These are phyloP conservation scores for Colletotrichum spaethianum DNA, from an alignment of 2,329 filamentous ascomycete genomes.

Conservation along the genomic window DNA sequence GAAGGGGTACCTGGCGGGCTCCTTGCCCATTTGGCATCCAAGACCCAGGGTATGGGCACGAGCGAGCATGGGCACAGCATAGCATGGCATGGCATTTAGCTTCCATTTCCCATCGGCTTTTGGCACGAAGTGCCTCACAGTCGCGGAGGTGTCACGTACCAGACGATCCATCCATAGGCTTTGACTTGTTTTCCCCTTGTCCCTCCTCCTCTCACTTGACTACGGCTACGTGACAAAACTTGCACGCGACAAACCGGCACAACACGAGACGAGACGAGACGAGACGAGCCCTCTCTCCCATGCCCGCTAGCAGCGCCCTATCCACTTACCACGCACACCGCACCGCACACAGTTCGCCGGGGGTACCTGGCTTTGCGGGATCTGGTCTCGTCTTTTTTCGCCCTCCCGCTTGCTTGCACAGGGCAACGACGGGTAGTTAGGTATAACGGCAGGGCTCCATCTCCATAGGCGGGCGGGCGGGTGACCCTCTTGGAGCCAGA, in stretches of 20 bases:
- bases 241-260: conserved; percentile 24
- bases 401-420: conserved; percentile 23
- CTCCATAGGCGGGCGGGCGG: not conserved
- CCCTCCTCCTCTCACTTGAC: not conserved
- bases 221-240: conserved; percentile 13
- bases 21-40: conserved; percentile 22
- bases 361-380: not conserved
- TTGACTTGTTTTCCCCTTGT: not conserved
- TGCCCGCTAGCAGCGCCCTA: not conserved
- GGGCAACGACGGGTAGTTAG: conserved; percentile 25
- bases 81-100: conserved; percentile 26
- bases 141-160: not conserved
- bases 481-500: not conserved
- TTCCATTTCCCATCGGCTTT: not conserved
- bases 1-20: conserved; percentile 17
- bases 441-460: conserved; percentile 14
- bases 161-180: not conserved
- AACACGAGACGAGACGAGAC: conserved; percentile 26
- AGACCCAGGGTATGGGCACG: conserved; percentile 22
- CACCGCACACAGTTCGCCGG: not conserved
- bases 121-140: not conserved
- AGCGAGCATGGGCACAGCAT: conserved; percentile 11
- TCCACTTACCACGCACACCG: conserved; percentile 12
- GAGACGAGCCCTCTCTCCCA: conserved; percentile 6
- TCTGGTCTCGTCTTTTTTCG: not conserved